A percentile compares a stretch with the other conserved stretches of the same genome.
Conservation (phyloP, 1,284 basidiomycete species). For the Trametes pubescens region DNA sequence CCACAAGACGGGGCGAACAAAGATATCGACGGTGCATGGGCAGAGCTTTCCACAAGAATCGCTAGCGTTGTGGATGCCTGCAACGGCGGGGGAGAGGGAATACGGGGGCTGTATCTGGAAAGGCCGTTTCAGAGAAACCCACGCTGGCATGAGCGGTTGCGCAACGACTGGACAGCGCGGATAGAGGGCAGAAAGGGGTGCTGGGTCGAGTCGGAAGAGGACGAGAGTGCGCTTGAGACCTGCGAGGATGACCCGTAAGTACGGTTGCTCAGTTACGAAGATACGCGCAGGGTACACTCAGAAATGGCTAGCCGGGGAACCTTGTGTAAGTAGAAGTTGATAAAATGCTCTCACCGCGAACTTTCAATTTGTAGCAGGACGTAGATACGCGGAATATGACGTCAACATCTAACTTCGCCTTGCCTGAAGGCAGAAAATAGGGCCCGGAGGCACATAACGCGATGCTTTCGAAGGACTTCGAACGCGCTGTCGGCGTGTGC, state of each 20-base stretch:
- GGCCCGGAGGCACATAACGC: background rate
- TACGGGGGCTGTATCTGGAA: background rate
- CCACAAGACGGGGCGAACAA: background rate
- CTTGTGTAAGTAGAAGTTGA: background rate
- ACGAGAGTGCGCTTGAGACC: constrained; percentile 1
- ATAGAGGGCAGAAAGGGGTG: constrained; percentile 15
- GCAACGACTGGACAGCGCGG: constrained; percentile 14
- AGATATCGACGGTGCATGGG: too few relatives aligned
- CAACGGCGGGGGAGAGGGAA: background rate
- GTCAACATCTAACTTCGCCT: background rate
- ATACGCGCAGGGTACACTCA: background rate
- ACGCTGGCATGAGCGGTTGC: constrained; percentile 1
- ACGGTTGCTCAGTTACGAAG: background rate
- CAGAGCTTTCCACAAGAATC: too few relatives aligned
- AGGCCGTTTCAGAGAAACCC: background rate
- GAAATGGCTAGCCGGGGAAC: background rate
- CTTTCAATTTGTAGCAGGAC: background rate
- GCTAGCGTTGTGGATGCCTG: too few relatives aligned
- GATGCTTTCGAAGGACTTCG: background rate
- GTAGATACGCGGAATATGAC: background rate
- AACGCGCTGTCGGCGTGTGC: background rate
- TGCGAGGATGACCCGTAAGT: background rate
- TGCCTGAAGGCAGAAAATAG: background rate
- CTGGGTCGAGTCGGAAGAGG: constrained; percentile 16
- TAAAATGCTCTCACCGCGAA: background rate